phyloP scores from a whole-genome alignment of 768 basidiomycete genomes.

The Dioszegia hungarica region DNA sequence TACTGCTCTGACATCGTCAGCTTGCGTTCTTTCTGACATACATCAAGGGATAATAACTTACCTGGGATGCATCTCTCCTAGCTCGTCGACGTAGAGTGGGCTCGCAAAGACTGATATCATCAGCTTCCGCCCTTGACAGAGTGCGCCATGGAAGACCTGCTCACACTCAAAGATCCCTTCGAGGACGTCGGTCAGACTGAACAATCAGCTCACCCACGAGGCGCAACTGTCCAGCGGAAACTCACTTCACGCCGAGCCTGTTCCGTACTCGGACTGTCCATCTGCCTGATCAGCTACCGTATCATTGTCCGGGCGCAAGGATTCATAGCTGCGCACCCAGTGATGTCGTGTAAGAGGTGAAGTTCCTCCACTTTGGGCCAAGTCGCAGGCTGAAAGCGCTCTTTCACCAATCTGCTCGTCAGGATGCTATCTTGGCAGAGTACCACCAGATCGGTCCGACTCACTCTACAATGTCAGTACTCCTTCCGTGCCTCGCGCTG shows the following conservation, averaged over 20 bases:
- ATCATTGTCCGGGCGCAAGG: neutral
- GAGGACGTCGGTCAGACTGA: constrained; percentile 29
- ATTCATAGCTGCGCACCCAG: constrained; percentile 12
- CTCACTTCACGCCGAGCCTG: constrained; percentile 31
- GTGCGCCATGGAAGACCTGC: neutral
- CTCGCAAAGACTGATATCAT: constrained; percentile 24
- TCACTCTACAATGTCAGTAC: neutral
- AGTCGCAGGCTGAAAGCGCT: constrained; percentile 32
- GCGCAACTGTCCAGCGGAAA: neutral
- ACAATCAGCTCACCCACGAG: neutral
- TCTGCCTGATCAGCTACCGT: neutral
- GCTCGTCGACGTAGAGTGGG: constrained; percentile 32
- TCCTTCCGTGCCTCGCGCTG: no score
- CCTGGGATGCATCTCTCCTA: constrained; percentile 35
- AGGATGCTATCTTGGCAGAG: neutral
- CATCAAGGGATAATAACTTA: neutral
- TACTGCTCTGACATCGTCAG: constrained; percentile 17
- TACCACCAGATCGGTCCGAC: neutral
- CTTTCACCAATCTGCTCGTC: constrained; percentile 18
- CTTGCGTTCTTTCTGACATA: neutral
- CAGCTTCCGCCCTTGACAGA: neutral
- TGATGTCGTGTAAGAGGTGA: constrained; percentile 19
- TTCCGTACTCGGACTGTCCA: constrained; percentile 31
- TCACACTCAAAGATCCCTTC: constrained; percentile 30
- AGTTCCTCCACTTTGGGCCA: constrained; percentile 28